Evolutionary conservation across 371 early-diverging fungal species (phyloP).

Genomic region (Chytridium lagenaria): DNA sequence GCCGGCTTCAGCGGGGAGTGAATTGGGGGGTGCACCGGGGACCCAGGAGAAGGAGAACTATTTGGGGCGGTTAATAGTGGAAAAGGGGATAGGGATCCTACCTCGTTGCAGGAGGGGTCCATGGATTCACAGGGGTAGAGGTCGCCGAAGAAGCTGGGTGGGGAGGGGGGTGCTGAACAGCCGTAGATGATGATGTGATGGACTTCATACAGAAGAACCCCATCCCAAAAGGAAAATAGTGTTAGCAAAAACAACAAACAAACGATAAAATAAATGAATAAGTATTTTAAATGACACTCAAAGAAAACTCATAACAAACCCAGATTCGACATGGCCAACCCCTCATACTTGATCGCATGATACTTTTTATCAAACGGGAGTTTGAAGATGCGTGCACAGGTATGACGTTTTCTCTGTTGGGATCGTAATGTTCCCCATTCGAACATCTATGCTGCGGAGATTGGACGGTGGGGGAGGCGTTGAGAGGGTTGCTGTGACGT

Average conservation of each 20-base stretch:
- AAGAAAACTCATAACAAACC: not conserved
- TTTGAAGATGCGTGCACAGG: slow-evolving; percentile 28
- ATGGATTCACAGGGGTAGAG: slow-evolving; percentile 5
- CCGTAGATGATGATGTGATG: slow-evolving; percentile 31
- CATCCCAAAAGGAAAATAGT: no score
- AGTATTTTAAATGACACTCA: not conserved
- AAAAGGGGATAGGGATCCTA: not conserved
- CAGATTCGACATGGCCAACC: not conserved
- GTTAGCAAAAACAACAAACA: not conserved
- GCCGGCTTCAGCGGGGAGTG: slow-evolving; percentile 8
- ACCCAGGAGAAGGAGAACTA: slow-evolving; percentile 7
- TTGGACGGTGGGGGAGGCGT: not conserved
- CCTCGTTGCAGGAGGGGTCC: not conserved
- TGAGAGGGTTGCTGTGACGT: not conserved
- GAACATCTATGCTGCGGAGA: slow-evolving; percentile 6
- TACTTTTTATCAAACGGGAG: slow-evolving; percentile 29
- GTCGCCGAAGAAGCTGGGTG: slow-evolving; percentile 6
- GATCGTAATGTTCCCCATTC: slow-evolving; percentile 18
- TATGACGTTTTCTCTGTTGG: slow-evolving; percentile 10
- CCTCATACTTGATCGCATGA: slow-evolving; percentile 27
- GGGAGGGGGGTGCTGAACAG: not conserved
- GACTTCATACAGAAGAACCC: not conserved
- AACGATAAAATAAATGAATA: not conserved
- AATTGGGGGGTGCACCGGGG: slow-evolving; percentile 5
- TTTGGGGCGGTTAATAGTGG: no score